phyloP scores from a whole-genome alignment of 768 basidiomycete genomes.

The Austroboletus eburneus region DNA sequence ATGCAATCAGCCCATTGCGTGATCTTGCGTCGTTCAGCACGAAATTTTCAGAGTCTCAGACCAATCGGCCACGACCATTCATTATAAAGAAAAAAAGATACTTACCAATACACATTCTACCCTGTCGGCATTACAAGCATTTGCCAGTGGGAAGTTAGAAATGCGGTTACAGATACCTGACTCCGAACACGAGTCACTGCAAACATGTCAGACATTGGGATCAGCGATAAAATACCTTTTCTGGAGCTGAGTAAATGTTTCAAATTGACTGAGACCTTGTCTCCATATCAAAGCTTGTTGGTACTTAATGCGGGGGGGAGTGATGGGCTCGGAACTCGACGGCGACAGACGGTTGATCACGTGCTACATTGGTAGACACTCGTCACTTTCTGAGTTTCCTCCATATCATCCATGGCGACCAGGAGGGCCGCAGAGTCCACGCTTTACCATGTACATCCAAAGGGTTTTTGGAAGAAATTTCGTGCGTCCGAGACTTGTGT shows the following conservation, averaged over 20 bases:
- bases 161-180: too few species aligned
- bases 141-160: not conserved
- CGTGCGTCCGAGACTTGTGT: slow-evolving; percentile 45
- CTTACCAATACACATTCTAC: not conserved
- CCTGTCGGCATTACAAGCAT: too few species aligned
- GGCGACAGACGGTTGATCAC: slow-evolving; percentile 9
- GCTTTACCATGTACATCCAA: slow-evolving; percentile 82
- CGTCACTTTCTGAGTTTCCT: slow-evolving; percentile 5
- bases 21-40: slow-evolving; percentile 26
- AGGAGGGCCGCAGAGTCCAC: slow-evolving; percentile 85
- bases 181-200: not conserved
- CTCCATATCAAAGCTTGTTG: too few species aligned
- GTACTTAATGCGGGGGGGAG: too few species aligned
- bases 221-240: not conserved
- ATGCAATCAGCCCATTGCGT: slow-evolving; percentile 27
- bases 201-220: slow-evolving; percentile 3
- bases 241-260: not conserved
- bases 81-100: too few species aligned
- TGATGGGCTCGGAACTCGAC: too few species aligned
- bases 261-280: not conserved
- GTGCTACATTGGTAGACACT: too few species aligned
- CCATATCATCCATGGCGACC: slow-evolving; percentile 52
- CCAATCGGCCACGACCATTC: not conserved
- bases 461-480: slow-evolving; percentile 97
- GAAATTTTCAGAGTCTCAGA: too few species aligned